A percentile compares a stretch with the other conserved stretches of the same genome.
Conservation (phyloP, 257 asterid genomes). For the Penstemon newberryi region DNA sequence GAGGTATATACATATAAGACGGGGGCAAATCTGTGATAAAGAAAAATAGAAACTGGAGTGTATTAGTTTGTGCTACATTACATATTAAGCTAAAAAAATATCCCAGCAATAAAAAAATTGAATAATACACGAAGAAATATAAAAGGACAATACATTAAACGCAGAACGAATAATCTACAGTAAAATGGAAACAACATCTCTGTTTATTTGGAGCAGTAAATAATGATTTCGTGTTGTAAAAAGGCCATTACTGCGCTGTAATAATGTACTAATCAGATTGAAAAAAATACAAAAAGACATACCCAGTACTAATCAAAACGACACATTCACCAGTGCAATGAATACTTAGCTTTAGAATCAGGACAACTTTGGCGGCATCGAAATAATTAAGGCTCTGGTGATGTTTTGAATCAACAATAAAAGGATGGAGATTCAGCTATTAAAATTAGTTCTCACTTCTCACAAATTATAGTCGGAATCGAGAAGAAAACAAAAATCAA, state of each 20-base stretch:
- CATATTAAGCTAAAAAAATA: no score
- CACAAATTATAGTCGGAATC: no score
- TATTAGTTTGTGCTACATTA: no score
- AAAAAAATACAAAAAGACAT: not conserved
- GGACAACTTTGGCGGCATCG: no score
- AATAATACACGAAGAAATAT: no score
- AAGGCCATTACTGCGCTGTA: conserved; percentile 26
- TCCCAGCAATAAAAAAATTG: no score
- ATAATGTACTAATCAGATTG: conserved; percentile 22
- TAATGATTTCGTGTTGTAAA: not conserved
- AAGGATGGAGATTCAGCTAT: no score
- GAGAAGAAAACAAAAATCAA: no score
- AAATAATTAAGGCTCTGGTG: no score
- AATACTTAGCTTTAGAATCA: no score
- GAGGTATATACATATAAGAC: conserved; percentile 19
- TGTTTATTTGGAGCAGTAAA: not conserved
- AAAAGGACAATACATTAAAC: conserved; percentile 1
- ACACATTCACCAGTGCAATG: conserved; percentile 22
- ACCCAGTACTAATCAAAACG: conserved; percentile 25
- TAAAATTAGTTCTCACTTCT: no score
- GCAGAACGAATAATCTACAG: conserved; percentile 24
- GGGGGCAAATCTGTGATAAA: conserved; percentile 10
- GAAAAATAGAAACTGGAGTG: not conserved
- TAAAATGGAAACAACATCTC: not conserved
- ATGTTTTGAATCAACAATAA: no score